These are phyloP conservation scores for Exutisphaerella laricina DNA, from an alignment of 2,329 filamentous ascomycete species.

Conservation along the genomic window DNA sequence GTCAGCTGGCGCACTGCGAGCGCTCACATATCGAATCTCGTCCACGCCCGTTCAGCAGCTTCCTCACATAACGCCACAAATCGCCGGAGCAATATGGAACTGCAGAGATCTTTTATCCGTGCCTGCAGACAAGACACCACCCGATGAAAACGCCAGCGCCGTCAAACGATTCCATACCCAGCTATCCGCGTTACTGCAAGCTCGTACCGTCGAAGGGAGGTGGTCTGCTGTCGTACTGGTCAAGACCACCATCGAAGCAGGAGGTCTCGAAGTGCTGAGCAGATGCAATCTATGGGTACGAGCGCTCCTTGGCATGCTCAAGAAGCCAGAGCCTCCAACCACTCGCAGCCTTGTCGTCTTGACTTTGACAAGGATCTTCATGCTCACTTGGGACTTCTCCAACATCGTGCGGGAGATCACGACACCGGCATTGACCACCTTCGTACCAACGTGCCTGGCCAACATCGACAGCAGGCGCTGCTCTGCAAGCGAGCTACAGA, in stretches of 20 bases:
- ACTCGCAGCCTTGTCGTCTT: slow-evolving; percentile 73
- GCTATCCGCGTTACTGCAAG: slow-evolving; percentile 70
- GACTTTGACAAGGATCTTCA: slow-evolving; percentile 75
- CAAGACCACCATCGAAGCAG: slow-evolving; percentile 75
- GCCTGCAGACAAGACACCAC: slow-evolving; percentile 51
- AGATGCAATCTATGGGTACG: slow-evolving; percentile 70
- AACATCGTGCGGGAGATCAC: slow-evolving; percentile 83
- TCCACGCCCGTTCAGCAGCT: slow-evolving; percentile 68
- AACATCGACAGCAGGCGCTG: slow-evolving; percentile 45
- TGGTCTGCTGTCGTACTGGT: slow-evolving; percentile 73
- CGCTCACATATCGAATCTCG: slow-evolving; percentile 64
- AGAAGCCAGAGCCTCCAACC: slow-evolving; percentile 70
- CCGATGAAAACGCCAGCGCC: slow-evolving; percentile 60
- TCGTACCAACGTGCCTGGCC: slow-evolving; percentile 67
- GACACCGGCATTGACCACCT: slow-evolving; percentile 70
- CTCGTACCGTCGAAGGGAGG: slow-evolving; percentile 65
- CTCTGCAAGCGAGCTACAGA: slow-evolving; percentile 46
- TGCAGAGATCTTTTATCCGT: slow-evolving; percentile 58
- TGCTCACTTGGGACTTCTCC: slow-evolving; percentile 72
- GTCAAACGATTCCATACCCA: slow-evolving; percentile 78
- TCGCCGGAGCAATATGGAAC: slow-evolving; percentile 53
- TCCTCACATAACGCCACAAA: slow-evolving; percentile 63
- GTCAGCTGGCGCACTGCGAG: slow-evolving; percentile 46
- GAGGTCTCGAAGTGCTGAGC: slow-evolving; percentile 75
- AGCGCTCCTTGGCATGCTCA: slow-evolving; percentile 67